Base-by-base conservation (phyloP, 257 asterid genomes). In the Handroanthus guayacan region DNA sequence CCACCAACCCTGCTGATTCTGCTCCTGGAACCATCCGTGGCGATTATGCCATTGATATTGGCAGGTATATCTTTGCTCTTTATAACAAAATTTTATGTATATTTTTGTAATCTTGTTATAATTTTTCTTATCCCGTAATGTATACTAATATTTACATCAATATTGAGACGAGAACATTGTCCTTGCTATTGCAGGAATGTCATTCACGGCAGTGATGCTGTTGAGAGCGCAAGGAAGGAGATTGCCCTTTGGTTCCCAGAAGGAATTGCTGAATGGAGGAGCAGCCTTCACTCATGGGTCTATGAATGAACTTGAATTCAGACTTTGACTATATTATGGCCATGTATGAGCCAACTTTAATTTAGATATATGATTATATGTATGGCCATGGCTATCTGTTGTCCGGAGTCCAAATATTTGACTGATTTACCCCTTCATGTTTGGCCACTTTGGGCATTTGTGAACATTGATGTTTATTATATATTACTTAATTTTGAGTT, bases 11-110 rank as follows among this genome's bases (percentile, higher is more conserved):
- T 14, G 87, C 92, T 18, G 94, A 91, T 20, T 92, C 99, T 66
- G 97, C 92, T 56, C 97, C 99, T 2, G 99, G 99, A 3, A 92
- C 99, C 54, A 95, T 95, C 86, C 97, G 98, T 73, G 97, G 99
- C 9, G 99, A 95, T 66, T 95, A 63, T 79, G 96, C 96, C 68
- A 89, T 91, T 47, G 97, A 88, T 75, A 92, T 92, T 76, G 97
- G 97, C 92, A 89, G 98, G 98, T 95, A 64, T 0, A 38, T 3
- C 51, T 13, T 20, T 25, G 41, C 71, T 66, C 45, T 47, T 47
- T 36, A 8, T 11, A 8, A 41, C 47, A 25, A 10, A 25, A 25
- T 25, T 25, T 25, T 25, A 25, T 25, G 31, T 25, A 25, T 51
- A 6, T 51, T 20, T 20, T 51, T 51, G 20, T 51, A 51, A n/a